Evolutionary conservation across 768 basidiomycete genomes (phyloP).

Genomic region (Russula foetens): DNA sequence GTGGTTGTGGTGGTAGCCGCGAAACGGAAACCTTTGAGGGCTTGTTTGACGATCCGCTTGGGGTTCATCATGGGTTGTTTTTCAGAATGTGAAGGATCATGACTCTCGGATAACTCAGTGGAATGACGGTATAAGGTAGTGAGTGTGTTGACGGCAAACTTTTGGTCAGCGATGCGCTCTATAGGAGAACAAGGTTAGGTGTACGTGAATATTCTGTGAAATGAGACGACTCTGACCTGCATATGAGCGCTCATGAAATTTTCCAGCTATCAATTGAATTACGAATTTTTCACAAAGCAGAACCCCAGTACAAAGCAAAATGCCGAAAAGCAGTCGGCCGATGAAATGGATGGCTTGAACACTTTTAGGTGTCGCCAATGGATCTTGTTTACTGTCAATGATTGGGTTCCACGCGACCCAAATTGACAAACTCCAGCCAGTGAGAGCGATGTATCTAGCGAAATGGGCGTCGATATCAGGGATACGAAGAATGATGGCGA

Average conservation of each 20-base stretch:
- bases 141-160: slow-evolving; percentile 63
- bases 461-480: not conserved
- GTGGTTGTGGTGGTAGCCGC: slow-evolving; percentile 83
- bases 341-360: slow-evolving; percentile 44
- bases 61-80: slow-evolving; percentile 43
- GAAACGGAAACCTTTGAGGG: slow-evolving; percentile 57
- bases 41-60: slow-evolving; percentile 55
- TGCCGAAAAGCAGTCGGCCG: slow-evolving; percentile 62
- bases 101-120: slow-evolving; percentile 57
- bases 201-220: slow-evolving; percentile 1
- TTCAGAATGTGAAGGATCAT: slow-evolving; percentile 36
- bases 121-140: slow-evolving; percentile 76
- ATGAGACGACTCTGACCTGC: slow-evolving; percentile 39
- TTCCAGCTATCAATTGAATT: slow-evolving; percentile 78
- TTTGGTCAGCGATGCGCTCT: slow-evolving; percentile 81
- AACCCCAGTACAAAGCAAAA: slow-evolving; percentile 59
- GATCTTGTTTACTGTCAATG: slow-evolving; percentile 38
- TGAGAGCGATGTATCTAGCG: slow-evolving; percentile 51
- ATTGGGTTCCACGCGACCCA: slow-evolving; percentile 74
- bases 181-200: slow-evolving; percentile 13
- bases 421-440: slow-evolving; percentile 52
- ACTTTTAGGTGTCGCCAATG: slow-evolving; percentile 24
- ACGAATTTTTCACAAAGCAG: slow-evolving; percentile 77
- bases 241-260: slow-evolving; percentile 76
- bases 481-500: slow-evolving; percentile 20